Percentiles rank a stretch among this genome's conserved stretches.
phyloP scores from a whole-genome alignment of 2,329 filamentous ascomycete species.

The Penicillium italicum region DNA sequence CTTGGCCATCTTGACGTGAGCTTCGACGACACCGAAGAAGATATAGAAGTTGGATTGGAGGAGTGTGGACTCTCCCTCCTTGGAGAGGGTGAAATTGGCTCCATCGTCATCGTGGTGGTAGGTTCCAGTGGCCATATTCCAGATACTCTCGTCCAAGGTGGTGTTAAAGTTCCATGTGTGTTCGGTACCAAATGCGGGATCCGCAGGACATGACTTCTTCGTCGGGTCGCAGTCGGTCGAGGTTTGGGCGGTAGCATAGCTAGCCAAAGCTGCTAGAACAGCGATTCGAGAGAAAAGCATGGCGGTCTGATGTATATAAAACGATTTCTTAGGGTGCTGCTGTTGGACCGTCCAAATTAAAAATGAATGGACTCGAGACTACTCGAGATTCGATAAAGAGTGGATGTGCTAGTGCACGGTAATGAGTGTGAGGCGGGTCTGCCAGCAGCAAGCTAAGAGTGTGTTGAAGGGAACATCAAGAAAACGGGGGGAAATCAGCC shows the following conservation, averaged over 20 bases:
- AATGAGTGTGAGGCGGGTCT: conserved; percentile 17
- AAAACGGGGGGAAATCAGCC: conserved; percentile 6
- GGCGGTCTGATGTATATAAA: background rate
- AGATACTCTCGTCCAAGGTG: conserved; percentile 57
- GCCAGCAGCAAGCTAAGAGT: conserved; percentile 15
- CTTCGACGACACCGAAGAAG: conserved; percentile 77
- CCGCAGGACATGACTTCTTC: conserved; percentile 64
- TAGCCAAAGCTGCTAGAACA: conserved; percentile 29
- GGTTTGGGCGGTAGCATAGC: conserved; percentile 61
- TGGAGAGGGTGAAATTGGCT: conserved; percentile 67
- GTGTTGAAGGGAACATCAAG: conserved; percentile 1
- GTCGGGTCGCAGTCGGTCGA: conserved; percentile 74
- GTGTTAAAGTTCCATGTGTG: conserved; percentile 63
- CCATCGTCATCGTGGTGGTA: conserved; percentile 62
- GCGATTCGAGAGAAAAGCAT: conserved; percentile 30
- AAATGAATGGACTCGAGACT: conserved; percentile 21
- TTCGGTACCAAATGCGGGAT: conserved; percentile 64
- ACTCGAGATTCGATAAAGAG: conserved; percentile 26
- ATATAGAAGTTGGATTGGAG: conserved; percentile 78
- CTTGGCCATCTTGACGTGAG: conserved; percentile 70
- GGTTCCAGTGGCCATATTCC: conserved; percentile 65
- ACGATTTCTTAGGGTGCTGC: conserved; percentile 4
- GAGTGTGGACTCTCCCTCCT: conserved; percentile 72
- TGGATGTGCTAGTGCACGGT: conserved; percentile 32
- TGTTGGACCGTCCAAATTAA: background rate